These are phyloP conservation scores for Pachysolen tannophilus DNA, from an alignment of 805 yeast species.

Conservation along the genomic window DNA sequence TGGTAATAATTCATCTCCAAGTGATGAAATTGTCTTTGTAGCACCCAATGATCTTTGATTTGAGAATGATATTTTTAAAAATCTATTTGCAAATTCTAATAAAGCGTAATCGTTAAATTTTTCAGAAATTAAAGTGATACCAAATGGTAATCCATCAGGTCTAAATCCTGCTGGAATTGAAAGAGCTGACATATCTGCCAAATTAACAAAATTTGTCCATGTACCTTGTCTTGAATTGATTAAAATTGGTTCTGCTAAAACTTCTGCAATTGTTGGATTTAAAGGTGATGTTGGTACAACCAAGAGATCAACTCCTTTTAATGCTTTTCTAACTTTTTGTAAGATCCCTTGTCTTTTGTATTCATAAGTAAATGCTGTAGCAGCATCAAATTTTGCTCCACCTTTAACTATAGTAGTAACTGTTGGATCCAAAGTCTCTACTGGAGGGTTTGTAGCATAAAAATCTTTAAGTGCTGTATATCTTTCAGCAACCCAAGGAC, in stretches of 20 bases:
- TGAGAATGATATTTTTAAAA: constrained; percentile 41
- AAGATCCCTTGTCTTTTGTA: constrained; percentile 79
- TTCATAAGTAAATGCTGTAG: constrained; percentile 77
- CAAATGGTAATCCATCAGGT: constrained; percentile 81
- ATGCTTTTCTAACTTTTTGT: constrained; percentile 47
- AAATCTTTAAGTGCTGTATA: constrained; percentile 76
- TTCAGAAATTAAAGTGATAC: constrained; percentile 76
- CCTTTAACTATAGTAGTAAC: constrained; percentile 69
- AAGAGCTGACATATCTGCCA: constrained; percentile 87
- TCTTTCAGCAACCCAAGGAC: constrained; percentile 98
- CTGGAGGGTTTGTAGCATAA: constrained; percentile 63
- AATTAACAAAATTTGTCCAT: constrained; percentile 95
- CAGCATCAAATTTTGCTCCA: constrained; percentile 74
- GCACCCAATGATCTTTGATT: constrained; percentile 51
- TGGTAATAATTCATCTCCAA: constrained; percentile 36
- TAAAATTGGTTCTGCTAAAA: constrained; percentile 67
- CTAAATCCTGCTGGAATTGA: constrained; percentile 90
- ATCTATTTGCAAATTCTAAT: constrained; percentile 72
- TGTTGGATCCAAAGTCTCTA: constrained; percentile 70
- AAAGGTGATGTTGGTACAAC: constrained; percentile 93
- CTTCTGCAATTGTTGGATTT: constrained; percentile 73
- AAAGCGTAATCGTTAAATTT: constrained; percentile 87
- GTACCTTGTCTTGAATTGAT: constrained; percentile 93
- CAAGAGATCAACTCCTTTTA: constrained; percentile 61
- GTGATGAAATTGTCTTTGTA: constrained; percentile 21